Base-by-base conservation (phyloP, 1,284 basidiomycete genomes). In the Blastosporella zonata region DNA sequence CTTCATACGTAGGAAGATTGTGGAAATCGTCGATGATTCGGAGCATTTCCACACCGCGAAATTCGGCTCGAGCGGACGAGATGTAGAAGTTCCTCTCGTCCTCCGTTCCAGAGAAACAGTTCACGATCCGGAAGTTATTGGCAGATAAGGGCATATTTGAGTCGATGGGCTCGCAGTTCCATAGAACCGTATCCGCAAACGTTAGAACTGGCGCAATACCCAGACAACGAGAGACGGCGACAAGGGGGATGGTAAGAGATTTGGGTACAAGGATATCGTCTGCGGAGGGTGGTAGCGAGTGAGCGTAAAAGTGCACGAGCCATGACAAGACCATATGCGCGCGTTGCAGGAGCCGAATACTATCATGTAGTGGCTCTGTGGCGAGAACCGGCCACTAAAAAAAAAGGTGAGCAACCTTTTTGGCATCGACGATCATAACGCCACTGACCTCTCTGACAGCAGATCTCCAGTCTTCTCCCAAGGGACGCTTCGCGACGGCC, bases 151-250 rank as follows among this genome's bases (percentile, higher is more conserved):
- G 81, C 38, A 68, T 66, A 20, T 67, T 70, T 34, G 84, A 74
- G 59, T 82, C 68, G 46, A 79, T 65, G 45, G 82, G 73, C 43
- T 84, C 77, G 80, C 87, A 95, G 63, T 98, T 97, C 91, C 93
- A 99, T 1, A 98, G 78, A 7, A 99, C 95, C 2, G 90, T 93
- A 64, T 97, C 95, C 28, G 96, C 91, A 62, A 96, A 99, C 0
- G 95, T 98, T 50, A 98, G 74, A 53, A 99, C 81, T 0, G 96
- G 96, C 1, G 96, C 93, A 21, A 97, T 84, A 46, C 84, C 85
- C 41, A 99, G 79, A 46, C 80, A 68, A 12, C 76, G 75, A 3
- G 93, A 96, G 42, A 96, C 82, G 18, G 76, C 65, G 23, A 90
- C 79, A 22, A 96, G 75, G 0, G 94, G 96, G n/a, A 93, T 68